These are phyloP conservation scores for Eucalyptus erythrocorys DNA, from an alignment of 345 rosid species.

Conservation along the genomic window DNA sequence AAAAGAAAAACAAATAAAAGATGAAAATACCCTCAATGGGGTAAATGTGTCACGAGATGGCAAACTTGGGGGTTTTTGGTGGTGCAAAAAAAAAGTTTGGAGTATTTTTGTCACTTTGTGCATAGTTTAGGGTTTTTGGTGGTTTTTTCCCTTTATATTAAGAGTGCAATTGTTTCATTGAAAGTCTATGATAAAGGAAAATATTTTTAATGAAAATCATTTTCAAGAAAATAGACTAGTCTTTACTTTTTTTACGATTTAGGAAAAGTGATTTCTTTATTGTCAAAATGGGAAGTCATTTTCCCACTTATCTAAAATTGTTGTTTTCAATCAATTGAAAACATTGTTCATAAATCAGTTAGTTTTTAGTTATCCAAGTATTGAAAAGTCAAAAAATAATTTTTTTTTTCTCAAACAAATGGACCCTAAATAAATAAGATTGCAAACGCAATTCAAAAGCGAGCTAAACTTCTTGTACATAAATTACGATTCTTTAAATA, in stretches of 20 bases:
- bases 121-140: too few species aligned
- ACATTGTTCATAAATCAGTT: not conserved
- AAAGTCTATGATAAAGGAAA: not conserved
- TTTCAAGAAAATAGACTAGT: accelerated
- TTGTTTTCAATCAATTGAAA: too few species aligned
- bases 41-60: too few species aligned
- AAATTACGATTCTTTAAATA: not conserved
- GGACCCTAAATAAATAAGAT: not conserved
- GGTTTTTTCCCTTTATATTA: too few species aligned
- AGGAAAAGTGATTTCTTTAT: not conserved
- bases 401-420: not conserved
- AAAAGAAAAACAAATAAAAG: too few species aligned
- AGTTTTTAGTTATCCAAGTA: too few species aligned
- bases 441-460: not conserved
- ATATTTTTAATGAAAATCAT: not conserved
- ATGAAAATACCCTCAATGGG: too few species aligned
- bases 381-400: too few species aligned
- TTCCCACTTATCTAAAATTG: not conserved
- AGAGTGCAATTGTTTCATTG: accelerated
- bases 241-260: accelerated
- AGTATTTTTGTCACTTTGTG: too few species aligned
- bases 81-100: too few species aligned
- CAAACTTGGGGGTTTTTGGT: too few species aligned
- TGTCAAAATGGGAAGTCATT: not conserved
- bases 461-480: not conserved